These are phyloP conservation scores for Artemisia argyi DNA, from an alignment of 129 eudicot species.

Conservation along the genomic window DNA sequence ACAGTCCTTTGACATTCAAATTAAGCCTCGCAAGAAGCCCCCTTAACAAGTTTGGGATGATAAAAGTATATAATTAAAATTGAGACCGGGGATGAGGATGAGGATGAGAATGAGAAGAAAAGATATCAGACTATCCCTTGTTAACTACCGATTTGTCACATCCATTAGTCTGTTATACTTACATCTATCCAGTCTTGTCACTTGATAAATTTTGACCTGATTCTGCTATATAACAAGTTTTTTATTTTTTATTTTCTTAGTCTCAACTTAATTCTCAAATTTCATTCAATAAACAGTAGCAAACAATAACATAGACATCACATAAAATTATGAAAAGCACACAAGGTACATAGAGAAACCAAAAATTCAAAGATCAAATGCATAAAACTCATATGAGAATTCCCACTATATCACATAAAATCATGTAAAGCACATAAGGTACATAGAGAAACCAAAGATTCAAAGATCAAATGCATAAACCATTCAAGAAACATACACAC, in stretches of 20 bases:
- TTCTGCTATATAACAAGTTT: no score
- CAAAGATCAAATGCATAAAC: constrained; percentile 9
- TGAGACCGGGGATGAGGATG: not conserved
- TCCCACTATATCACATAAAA: not conserved
- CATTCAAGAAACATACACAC: constrained; percentile 3
- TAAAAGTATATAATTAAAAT: not conserved
- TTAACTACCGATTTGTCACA: no score
- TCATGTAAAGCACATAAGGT: constrained; percentile 16
- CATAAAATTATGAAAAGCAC: constrained; percentile 14
- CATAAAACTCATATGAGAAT: not conserved
- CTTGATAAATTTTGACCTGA: no score
- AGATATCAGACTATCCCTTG: no score
- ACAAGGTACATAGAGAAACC: constrained; percentile 10
- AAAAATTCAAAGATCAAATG: constrained; percentile 3
- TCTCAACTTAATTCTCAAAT: no score
- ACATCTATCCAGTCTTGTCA: no score
- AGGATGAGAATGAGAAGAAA: no score
- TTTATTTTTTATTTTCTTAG: no score
- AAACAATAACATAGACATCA: no score
- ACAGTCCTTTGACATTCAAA: not conserved
- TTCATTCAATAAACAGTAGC: no score
- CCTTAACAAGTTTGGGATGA: not conserved
- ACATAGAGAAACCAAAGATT: constrained; percentile 8
- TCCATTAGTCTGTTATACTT: no score
- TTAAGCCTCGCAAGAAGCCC: not conserved